Evolutionary conservation across 2,329 filamentous ascomycete genomes (phyloP), one percentile per base, ranked within the genome.

Genomic region (Colletotrichum spaethianum): DNA sequence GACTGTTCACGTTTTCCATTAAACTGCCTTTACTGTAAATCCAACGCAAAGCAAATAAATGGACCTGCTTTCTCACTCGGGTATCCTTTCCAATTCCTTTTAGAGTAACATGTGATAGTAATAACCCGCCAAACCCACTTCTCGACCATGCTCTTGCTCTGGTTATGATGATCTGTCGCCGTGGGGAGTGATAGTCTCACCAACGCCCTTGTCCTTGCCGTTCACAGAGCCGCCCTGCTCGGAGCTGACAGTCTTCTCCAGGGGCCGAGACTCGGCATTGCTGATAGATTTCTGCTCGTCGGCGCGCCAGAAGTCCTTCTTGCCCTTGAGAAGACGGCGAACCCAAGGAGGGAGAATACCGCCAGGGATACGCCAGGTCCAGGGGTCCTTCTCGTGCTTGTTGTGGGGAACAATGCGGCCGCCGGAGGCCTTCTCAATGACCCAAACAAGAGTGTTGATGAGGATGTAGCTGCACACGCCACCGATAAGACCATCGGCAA

Each of bases 401-500:
- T 95, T 93, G 7, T 89, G 87, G 0, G 94, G 94, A 9, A 92
- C 88, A 74, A 97, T 89, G 48, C 92, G 89, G 53, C 94, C 94
- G 1, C 90, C 86, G 0, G 90, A 92, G 4, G 83, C 82, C 79
- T 90, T 87, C 80, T 93, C 91, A 75, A 97, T 82, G 59, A 93
- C 69, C 89, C 89, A 95, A 16, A 94, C 91, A 16, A 87, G 78
- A 0, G 86, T 89, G 82, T 97, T 97, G 82, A 97, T 88, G 74
- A 93, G 79, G 55, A 92, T 92, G 82, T 97, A 97, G 48, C 90
- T 90, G 77, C 92, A 86, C 77, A 97, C 93, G 63, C 94, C 93
- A 1, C 89, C 93, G 76, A 97, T 97, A 20, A 97, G 86, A 59
- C 94, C 94, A 78, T 97, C 93, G 16, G 94, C 93, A 78, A 97